A percentile compares a stretch with the other conserved stretches of the same genome.
Conservation (phyloP, 306 rosid genomes). For the Hippophae rhamnoides region DNA sequence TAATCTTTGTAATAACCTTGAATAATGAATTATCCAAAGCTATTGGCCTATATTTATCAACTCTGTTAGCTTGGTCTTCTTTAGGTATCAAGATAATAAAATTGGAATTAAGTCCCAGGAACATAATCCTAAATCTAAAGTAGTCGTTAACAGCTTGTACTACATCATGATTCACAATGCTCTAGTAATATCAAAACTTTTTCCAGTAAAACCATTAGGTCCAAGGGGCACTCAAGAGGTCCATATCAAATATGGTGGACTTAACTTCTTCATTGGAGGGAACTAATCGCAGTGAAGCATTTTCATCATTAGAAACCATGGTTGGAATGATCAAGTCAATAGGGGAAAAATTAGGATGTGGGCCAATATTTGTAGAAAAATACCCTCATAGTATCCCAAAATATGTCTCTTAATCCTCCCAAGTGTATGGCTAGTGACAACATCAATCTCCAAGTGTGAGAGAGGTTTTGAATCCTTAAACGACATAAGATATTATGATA, state of each 20-base stretch:
- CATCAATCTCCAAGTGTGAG: no score
- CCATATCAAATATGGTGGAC: neutral
- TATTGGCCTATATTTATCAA: neutral
- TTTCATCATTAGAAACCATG: neutral
- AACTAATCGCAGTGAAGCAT: neutral
- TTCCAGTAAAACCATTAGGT: neutral
- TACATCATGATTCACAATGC: neutral
- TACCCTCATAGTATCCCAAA: no score
- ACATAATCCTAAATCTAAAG: neutral
- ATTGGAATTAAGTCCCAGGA: neutral
- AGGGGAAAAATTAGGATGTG: no score
- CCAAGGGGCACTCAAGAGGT: neutral
- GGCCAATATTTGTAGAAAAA: no score
- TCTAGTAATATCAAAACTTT: no score
- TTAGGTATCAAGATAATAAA: neutral
- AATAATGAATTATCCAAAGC: neutral
- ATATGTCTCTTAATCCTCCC: no score
- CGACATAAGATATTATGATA: no score
- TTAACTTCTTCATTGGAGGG: no score
- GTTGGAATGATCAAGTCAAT: neutral
- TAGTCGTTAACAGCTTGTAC: no score
- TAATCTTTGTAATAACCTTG: neutral
- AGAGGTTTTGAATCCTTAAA: no score
- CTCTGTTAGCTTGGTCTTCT: neutral
- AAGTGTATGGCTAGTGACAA: no score